Evolutionary conservation across 306 rosid species (phyloP).

Genomic region (Astragalus membranaceus): DNA sequence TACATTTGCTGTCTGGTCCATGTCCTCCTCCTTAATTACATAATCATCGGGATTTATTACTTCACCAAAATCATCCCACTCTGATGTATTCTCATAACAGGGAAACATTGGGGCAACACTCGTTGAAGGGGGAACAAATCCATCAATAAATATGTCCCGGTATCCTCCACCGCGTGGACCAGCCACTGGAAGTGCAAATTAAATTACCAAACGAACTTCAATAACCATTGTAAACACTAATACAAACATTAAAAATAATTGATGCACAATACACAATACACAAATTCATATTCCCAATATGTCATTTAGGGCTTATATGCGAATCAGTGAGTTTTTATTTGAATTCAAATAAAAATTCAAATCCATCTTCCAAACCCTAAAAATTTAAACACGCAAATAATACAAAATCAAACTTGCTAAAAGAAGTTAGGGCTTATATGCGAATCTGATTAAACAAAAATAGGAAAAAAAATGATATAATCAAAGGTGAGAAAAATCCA

Average conservation of each 20-base stretch:
- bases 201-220: conserved; percentile 12
- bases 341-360: too few relatives aligned
- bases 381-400: too few relatives aligned
- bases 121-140: conserved; percentile 82
- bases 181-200: conserved; percentile 36
- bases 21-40: conserved; percentile 90
- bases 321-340: too few relatives aligned
- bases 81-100: conserved; percentile 60
- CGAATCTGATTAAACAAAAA: too few relatives aligned
- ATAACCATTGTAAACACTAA: neutral
- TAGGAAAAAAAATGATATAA: too few relatives aligned
- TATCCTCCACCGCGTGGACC: conserved; percentile 49
- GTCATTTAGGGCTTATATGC: neutral
- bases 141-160: conserved; percentile 72
- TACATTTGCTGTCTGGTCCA: conserved; percentile 64
- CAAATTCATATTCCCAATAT: neutral
- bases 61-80: conserved; percentile 98
- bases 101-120: conserved; percentile 90
- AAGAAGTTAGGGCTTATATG: too few relatives aligned
- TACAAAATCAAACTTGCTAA: too few relatives aligned
- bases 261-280: neutral
- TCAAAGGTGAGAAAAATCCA: too few relatives aligned
- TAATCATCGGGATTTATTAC: conserved; percentile 98
- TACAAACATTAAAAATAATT: neutral
- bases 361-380: too few relatives aligned